Base-by-base conservation (phyloP, 1,139 yeast genomes). In the Taphrina communis region DNA sequence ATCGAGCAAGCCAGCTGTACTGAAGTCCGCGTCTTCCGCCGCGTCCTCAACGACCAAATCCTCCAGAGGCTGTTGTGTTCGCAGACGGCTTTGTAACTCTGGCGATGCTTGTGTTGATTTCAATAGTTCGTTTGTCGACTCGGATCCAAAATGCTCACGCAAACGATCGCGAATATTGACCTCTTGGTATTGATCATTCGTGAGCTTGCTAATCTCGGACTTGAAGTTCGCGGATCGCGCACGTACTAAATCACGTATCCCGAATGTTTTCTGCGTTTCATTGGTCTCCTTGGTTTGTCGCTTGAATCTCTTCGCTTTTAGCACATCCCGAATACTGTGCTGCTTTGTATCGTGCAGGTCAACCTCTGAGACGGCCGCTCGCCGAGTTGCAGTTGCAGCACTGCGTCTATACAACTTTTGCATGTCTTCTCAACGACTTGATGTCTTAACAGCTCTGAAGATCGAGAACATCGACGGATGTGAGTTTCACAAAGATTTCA, bases 201-300 rank as follows among this genome's bases (percentile, higher is more conserved):
- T 44, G 14, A 58, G 53, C 35, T 58, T 58, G 21, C 46, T 44
- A 6, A 58, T 42, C 21, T 58, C 62, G 8, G 39, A 31, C 25
- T 58, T 42, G 53, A 58, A 46, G 19, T 25, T 21, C 7, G 62
- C 42, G 7, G 62, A 58, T 44, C 62, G 19, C 5, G 53, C 53
- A 8, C 52, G 51, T 6, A 58, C 62, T 11, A 58, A 31, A 1
- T 58, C 38, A n/a, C 62, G 62, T 25, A 58, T 58, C 8, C 62
- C 53, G 36, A 50, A 50, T 8, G 36, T n/a, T 35, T 21, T 50
- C 36, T 21, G 53, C n/a, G 8, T 8, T 14, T 6, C 11, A 8
- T 50, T 35, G 11, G 11, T 11, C 36, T 50, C 53, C 12, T 14
- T n/a, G 19, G 53, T 7, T 50, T 19, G 36, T 19, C 53, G 53